A percentile compares a stretch with the other conserved stretches of the same genome.
Evolutionary conservation across 148 eudicot species (phyloP).

Genomic region (Cornus florida): DNA sequence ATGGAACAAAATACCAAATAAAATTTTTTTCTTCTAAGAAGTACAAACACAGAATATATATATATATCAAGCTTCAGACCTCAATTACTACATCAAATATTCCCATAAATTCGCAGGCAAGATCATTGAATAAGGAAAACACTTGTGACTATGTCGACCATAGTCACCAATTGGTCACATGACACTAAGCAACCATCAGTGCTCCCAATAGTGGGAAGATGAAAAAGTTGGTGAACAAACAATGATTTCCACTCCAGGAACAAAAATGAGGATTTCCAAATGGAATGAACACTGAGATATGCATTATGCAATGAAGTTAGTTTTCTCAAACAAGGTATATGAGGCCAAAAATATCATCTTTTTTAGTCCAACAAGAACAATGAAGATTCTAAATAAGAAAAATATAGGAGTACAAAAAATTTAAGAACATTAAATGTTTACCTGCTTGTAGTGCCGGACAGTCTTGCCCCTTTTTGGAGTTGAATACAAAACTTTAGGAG

Average conservation of each 20-base stretch:
- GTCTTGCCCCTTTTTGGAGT: conserved; percentile 63
- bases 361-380: neutral
- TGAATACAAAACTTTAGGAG: conserved; percentile 63
- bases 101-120: neutral
- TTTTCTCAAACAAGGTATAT: neutral
- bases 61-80: neutral
- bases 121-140: neutral
- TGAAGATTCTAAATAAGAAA: neutral
- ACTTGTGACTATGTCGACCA: neutral
- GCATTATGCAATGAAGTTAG: neutral
- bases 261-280: neutral
- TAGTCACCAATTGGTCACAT: neutral
- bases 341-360: neutral
- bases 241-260: neutral
- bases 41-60: too few species aligned
- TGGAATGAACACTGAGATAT: neutral
- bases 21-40: neutral
- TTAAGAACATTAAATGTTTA: conserved; percentile 10
- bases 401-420: neutral
- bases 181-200: neutral
- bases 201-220: neutral
- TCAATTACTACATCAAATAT: neutral
- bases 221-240: neutral
- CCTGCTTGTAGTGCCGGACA: conserved; percentile 81
- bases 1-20: conserved; percentile 3